These are phyloP conservation scores for Neurospora sp. DNA, from an alignment of 495 filamentous ascomycete species.

Conservation along the genomic window DNA sequence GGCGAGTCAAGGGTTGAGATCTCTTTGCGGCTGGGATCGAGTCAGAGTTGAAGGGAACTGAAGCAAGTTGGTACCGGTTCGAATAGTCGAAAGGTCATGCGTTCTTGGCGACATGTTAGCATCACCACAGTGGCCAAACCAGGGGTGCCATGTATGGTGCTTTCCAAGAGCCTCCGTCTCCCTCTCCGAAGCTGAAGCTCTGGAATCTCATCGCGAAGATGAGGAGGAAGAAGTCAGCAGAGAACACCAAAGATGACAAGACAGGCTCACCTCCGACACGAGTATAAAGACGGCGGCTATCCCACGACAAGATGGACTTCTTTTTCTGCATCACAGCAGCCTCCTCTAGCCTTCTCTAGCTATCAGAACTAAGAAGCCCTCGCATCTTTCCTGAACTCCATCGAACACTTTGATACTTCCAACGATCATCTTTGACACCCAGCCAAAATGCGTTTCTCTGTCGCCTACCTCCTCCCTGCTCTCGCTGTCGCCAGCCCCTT, in stretches of 20 bases:
- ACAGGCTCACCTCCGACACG: background rate
- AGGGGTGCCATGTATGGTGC: background rate
- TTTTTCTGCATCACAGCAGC: slow-evolving; percentile 16
- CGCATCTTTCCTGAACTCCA: slow-evolving; percentile 2
- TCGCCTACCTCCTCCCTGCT: slow-evolving; percentile 35
- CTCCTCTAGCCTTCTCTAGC: slow-evolving; percentile 12
- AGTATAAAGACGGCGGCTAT: slow-evolving; percentile 24
- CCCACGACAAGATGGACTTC: slow-evolving; percentile 20
- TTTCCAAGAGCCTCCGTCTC: background rate
- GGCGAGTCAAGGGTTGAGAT: background rate
- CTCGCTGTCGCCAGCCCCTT: slow-evolving; percentile 37
- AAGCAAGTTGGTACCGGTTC: background rate
- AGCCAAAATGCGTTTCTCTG: slow-evolving; percentile 32
- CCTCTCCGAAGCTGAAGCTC: background rate
- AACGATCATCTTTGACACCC: background rate
- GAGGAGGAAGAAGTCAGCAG: background rate
- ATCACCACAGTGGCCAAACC: background rate
- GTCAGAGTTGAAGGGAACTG: background rate
- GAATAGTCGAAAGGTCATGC: background rate
- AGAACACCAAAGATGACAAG: background rate
- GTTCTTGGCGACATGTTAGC: background rate
- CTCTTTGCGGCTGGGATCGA: background rate
- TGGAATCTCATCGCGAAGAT: background rate
- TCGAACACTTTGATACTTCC: background rate
- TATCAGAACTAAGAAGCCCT: slow-evolving; percentile 1